Evolutionary conservation across 345 rosid species (phyloP).

Genomic region (Moringa oleifera): DNA sequence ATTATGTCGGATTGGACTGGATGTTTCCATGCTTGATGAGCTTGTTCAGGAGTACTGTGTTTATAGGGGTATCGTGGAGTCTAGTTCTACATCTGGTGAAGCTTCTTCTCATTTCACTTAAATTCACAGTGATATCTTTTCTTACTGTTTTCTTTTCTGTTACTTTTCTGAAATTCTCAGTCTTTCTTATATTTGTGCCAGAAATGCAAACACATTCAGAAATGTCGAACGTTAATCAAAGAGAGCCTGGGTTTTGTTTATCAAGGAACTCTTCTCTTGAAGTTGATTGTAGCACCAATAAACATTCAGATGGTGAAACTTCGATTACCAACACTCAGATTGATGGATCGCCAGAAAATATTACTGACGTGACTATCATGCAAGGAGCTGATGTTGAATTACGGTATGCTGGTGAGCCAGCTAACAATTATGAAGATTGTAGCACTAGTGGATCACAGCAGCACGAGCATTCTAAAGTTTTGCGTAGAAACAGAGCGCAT

Average conservation of each 20-base stretch:
- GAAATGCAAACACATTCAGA: conserved; percentile 34
- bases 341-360: conserved; percentile 39
- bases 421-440: conserved; percentile 55
- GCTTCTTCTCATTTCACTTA: conserved; percentile 10
- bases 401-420: conserved; percentile 47
- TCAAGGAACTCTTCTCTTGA: conserved; percentile 47
- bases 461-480: conserved; percentile 35
- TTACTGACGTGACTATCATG: conserved; percentile 34
- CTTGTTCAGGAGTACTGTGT: conserved; percentile 88
- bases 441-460: conserved; percentile 76
- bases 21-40: conserved; percentile 71
- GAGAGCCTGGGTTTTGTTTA: conserved; percentile 38
- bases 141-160: conserved; percentile 4
- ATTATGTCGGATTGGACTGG: conserved; percentile 77
- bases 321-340: conserved; percentile 28
- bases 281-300: conserved; percentile 37
- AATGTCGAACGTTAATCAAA: conserved; percentile 35
- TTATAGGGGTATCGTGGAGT: conserved; percentile 78
- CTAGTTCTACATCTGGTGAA: conserved; percentile 43
- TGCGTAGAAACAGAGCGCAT: conserved; percentile 43
- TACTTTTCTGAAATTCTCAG: conserved; percentile 14
- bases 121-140: background rate
- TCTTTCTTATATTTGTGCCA: conserved; percentile 17
- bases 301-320: conserved; percentile 60
- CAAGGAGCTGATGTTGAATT: conserved; percentile 51